These are phyloP conservation scores for Pseudonectria foliicola DNA, from an alignment of 2,329 filamentous ascomycete genomes.

Conservation along the genomic window DNA sequence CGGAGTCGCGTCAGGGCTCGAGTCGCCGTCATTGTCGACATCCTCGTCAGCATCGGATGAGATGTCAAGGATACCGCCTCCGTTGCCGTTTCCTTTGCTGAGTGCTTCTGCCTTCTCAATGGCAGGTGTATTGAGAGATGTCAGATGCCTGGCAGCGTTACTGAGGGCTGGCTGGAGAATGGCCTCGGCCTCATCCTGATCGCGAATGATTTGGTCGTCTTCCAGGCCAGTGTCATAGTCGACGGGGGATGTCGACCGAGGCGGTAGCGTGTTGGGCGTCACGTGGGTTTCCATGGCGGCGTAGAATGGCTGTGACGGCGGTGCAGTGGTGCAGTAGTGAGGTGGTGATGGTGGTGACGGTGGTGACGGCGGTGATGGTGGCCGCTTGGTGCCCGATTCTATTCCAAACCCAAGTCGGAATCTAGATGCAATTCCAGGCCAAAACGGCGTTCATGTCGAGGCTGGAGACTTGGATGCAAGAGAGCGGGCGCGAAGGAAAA, in stretches of 20 bases:
- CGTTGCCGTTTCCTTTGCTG: constrained; percentile 32
- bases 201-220: constrained; percentile 24
- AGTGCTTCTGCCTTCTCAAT: constrained; percentile 52
- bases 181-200: constrained; percentile 51
- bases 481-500: no score
- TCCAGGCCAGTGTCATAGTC: constrained; percentile 8
- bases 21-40: constrained; percentile 14
- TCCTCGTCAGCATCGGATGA: constrained; percentile 5
- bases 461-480: no score
- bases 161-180: constrained; percentile 55
- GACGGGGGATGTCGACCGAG: constrained; percentile 5
- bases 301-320: background rate
- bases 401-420: no score
- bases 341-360: background rate
- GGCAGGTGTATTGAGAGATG: constrained; percentile 47
- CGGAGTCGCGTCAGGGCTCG: constrained; percentile 15
- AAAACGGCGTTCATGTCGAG: no score
- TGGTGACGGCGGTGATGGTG: no score
- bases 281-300: background rate
- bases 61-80: constrained; percentile 20
- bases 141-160: constrained; percentile 47
- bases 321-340: no score
- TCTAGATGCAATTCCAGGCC: no score
- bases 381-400: no score
- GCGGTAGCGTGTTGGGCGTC: constrained; percentile 1